phyloP scores from a whole-genome alignment of 2,329 filamentous ascomycete species.

The Fusarium incarnatum region DNA sequence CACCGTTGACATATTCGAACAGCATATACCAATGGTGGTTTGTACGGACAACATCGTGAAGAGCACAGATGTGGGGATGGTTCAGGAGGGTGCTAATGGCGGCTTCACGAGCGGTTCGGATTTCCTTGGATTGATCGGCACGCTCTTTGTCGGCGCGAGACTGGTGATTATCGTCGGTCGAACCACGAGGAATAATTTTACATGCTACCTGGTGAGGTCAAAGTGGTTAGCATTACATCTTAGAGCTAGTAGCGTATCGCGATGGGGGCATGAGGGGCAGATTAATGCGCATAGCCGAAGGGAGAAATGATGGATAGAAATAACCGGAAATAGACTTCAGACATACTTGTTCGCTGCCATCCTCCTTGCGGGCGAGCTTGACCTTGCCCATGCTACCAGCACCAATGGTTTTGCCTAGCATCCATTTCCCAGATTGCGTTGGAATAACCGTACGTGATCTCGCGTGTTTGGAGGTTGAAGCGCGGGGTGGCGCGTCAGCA shows the following conservation, averaged over 20 bases:
- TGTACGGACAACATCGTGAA: slow-evolving; percentile 94
- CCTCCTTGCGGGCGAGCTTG: slow-evolving; percentile 90
- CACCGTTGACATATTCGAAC: slow-evolving; percentile 98
- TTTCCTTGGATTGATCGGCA: slow-evolving; percentile 95
- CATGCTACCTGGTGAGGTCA: slow-evolving; percentile 75
- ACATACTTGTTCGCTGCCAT: slow-evolving; percentile 88
- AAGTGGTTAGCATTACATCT: slow-evolving; percentile 29
- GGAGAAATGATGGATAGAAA: slow-evolving; percentile 1
- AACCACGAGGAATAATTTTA: slow-evolving; percentile 94
- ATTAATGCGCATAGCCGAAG: slow-evolving; percentile 8
- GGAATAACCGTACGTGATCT: slow-evolving; percentile 84
- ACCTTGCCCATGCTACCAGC: slow-evolving; percentile 99
- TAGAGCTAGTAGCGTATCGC: slow-evolving; percentile 9
- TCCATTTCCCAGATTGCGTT: slow-evolving; percentile 91
- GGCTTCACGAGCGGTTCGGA: slow-evolving; percentile 92
- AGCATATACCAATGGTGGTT: slow-evolving; percentile 99
- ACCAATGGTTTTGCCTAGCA: slow-evolving; percentile 95
- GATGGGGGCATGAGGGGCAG: slow-evolving; percentile 28
- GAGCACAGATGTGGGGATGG: slow-evolving; percentile 95
- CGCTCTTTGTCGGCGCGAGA: slow-evolving; percentile 81
- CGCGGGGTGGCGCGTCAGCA: slow-evolving; percentile 52
- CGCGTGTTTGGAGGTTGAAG: slow-evolving; percentile 61
- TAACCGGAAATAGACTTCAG: not conserved
- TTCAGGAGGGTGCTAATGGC: slow-evolving; percentile 95
- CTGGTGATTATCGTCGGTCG: slow-evolving; percentile 84